Percentiles rank a stretch among this genome's conserved stretches.
These are phyloP conservation scores for Guyanaporus albipodus DNA, from an alignment of 768 basidiomycete genomes.

Conservation along the genomic window DNA sequence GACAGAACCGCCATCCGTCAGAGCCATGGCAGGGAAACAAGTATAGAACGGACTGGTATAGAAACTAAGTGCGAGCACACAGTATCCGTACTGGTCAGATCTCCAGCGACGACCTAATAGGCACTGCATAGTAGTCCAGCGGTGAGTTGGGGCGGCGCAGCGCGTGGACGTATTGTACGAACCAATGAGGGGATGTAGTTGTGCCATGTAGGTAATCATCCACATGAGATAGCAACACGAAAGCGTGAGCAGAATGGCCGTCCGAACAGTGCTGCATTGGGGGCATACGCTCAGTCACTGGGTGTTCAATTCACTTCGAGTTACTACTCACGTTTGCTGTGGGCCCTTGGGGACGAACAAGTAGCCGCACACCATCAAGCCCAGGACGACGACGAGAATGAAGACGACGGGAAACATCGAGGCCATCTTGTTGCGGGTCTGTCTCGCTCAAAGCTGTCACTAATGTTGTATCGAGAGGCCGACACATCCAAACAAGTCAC, in stretches of 20 bases:
- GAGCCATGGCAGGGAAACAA: not conserved
- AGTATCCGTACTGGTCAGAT: slow-evolving; percentile 9
- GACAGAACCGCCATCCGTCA: slow-evolving; percentile 12
- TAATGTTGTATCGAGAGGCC: too few species aligned
- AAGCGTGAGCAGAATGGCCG: slow-evolving; percentile 72
- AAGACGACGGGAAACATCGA: slow-evolving; percentile 67
- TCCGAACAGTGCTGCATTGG: slow-evolving; percentile 69
- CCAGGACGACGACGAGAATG: slow-evolving; percentile 60
- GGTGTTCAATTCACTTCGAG: not conserved
- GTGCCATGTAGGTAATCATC: slow-evolving; percentile 96
- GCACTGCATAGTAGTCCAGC: slow-evolving; percentile 8
- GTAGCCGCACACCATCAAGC: slow-evolving; percentile 60
- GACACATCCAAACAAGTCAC: too few species aligned
- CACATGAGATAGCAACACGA: slow-evolving; percentile 92
- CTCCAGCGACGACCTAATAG: slow-evolving; percentile 15
- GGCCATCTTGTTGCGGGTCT: slow-evolving; percentile 48
- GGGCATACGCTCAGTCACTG: not conserved
- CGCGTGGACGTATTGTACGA: slow-evolving; percentile 20
- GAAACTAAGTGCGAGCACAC: slow-evolving; percentile 2
- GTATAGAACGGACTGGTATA: slow-evolving; percentile 22
- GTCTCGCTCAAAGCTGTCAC: slow-evolving; percentile 1
- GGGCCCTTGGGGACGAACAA: slow-evolving; percentile 80
- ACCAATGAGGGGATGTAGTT: slow-evolving; percentile 89
- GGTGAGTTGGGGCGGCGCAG: not conserved
- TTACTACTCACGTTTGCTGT: slow-evolving; percentile 73